These are phyloP conservation scores for Fraxinus paxiana DNA, from an alignment of 305 asterid genomes.

Conservation along the genomic window DNA sequence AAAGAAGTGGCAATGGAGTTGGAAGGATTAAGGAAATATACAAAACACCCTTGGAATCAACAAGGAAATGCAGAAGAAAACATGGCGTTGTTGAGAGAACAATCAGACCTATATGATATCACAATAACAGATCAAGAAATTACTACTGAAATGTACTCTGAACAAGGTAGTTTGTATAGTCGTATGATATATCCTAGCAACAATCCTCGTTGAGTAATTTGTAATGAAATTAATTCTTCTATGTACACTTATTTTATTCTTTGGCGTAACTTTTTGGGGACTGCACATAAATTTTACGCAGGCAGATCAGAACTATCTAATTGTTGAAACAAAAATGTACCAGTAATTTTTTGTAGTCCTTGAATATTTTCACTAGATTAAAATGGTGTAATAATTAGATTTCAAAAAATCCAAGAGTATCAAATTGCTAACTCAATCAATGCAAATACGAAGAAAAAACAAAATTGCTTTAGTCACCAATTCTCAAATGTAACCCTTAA, in stretches of 20 bases:
- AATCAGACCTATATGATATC: constrained; percentile 27
- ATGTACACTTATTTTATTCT: neutral
- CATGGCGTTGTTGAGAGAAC: constrained; percentile 18
- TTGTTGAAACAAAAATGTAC: neutral
- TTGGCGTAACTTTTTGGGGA: neutral
- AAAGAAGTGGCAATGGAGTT: constrained; percentile 34
- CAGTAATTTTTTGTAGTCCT: too few species aligned
- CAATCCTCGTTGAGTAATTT: constrained; percentile 6
- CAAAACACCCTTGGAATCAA: constrained; percentile 24
- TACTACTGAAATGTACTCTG: constrained; percentile 13
- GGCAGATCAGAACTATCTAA: neutral
- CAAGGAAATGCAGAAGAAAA: constrained; percentile 5
- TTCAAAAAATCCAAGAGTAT: neutral
- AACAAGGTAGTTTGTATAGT: constrained; percentile 10
- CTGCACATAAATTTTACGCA: neutral
- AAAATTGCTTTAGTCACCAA: neutral
- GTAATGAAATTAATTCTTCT: neutral
- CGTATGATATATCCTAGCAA: constrained; percentile 15
- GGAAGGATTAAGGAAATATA: constrained; percentile 31
- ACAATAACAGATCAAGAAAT: constrained; percentile 1
- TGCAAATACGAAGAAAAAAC: neutral
- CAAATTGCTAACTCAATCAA: neutral
- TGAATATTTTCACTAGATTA: neutral
- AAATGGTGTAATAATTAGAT: neutral
- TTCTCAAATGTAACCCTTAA: neutral